Evolutionary conservation across 805 yeast genomes (phyloP), one percentile per base, ranked within the genome.

Genomic region (Zygosaccharomyces gambellarensis): DNA sequence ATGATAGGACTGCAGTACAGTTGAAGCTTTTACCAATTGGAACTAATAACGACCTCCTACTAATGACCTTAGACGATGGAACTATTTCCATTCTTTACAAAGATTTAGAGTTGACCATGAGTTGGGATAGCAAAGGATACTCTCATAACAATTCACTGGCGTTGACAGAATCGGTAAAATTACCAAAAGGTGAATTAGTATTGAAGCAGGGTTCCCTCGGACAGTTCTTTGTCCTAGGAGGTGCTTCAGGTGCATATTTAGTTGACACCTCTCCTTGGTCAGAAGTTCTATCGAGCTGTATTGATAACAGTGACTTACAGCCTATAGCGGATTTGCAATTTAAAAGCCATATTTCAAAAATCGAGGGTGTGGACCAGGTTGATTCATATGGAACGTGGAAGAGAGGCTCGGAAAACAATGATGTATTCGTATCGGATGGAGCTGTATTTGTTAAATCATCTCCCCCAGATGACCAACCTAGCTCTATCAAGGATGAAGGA

Each of bases 1-100:
- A 84, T 59, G 70, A 68, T 3, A 75, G 70, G 30, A 70, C 71
- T 7, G 78, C 79, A 0, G 51, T 63, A 5, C 71, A 69, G 29
- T 58, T 79, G 7, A 39, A 58, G 0, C 48, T 65, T 4, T 10
- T 62, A 42, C 55, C 59, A 2, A 60, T 69, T 31, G 67, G 62
- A 5, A 46, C 52, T 1, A 23, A 46, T 1, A 52, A 57, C 5
- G 71, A 67, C 36, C 32, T 70, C 0, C 42, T 69, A 14, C 49
- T 53, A 25, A 38, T 66, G 21, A 43, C 61, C 5, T 64, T 62
- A 46, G 59, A 60, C 12, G 54, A 65, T 47, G 68, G 68, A 9
- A 66, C 70, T 8, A 39, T 67, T 25, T 40, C 65, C 0, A 29
- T 67, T 0, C 48, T 69, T 14, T 60, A 65, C 8, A 70, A 67